Evolutionary conservation across 495 filamentous ascomycete genomes (phyloP).

Genomic region (Penicillium waksmanii): DNA sequence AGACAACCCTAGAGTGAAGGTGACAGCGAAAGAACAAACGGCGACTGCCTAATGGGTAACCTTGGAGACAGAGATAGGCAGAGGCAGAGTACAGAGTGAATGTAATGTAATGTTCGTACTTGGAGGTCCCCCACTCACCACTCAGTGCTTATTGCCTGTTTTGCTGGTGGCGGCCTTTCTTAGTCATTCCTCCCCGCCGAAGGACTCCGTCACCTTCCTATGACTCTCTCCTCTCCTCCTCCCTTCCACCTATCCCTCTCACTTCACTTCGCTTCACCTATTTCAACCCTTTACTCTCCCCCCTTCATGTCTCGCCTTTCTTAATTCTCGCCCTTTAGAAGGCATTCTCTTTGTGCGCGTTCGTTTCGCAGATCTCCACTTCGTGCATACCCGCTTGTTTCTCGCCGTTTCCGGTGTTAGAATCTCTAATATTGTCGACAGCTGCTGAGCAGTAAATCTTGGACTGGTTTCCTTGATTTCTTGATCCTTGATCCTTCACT

Average conservation of each 20-base stretch:
- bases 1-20: too few species aligned
- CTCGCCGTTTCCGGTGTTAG: constrained; percentile 22
- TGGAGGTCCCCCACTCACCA: background rate
- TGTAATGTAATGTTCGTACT: too few species aligned
- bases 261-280: constrained; percentile 3
- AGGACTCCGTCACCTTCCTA: constrained; percentile 13
- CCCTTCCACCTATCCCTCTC: constrained; percentile 13
- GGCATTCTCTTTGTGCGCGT: constrained; percentile 19
- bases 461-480: constrained; percentile 24
- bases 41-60: background rate
- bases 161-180: constrained; percentile 20
- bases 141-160: background rate
- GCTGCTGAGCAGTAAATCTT: constrained; percentile 44
- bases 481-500: constrained; percentile 8
- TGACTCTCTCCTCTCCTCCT: constrained; percentile 1
- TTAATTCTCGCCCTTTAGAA: constrained; percentile 17
- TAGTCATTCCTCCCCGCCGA: constrained; percentile 27
- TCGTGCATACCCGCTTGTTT: constrained; percentile 14
- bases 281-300: constrained; percentile 6
- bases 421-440: constrained; percentile 31
- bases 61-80: background rate
- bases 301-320: constrained; percentile 5
- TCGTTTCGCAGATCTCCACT: constrained; percentile 13
- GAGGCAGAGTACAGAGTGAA: too few species aligned
- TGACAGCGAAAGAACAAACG: too few species aligned